Base-by-base conservation (phyloP, 441 rosid genomes). In the Gossypium lobatum region DNA sequence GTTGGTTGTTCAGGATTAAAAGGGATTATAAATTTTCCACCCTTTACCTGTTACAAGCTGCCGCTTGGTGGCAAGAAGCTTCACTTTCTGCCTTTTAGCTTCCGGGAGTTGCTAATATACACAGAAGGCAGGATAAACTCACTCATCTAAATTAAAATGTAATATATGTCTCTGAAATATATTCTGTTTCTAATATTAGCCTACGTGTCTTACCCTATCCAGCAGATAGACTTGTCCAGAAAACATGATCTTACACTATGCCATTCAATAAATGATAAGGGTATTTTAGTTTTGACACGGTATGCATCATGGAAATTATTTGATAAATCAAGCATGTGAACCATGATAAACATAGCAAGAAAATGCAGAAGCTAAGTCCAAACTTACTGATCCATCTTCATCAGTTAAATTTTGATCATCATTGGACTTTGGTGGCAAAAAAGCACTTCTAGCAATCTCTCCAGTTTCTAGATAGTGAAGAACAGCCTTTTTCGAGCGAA, bases 401-500 rank as follows among this genome's bases (percentile, higher is more conserved):
- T 54, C 42, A 58, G 14, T 45, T 23, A 66, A 52, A 67, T 50
- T 73, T 62, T 28, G 64, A 67, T 55, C 82, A 75, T 13, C 37
- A n/a, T 16, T 14, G 37, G 4, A 21, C 65, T 55, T 71, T 66
- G 67, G 65, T 18, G 73, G 77, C 72, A 72, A 57, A 76, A 74
- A 61, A 70, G 81, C 83, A 54, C 52, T 3, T 59, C 39, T 71
- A 54, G 79, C 39, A 11, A 84, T 82, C 75, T 78, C 76, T 73
- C 85, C 85, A 39, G 77, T 82, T 68, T 80, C 81, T 31, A 84
- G 72, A 78, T 82, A 84, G 80, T 71, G 86, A 10, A 78, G 39
- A 28, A 75, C 86, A 73, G 79, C 82, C 79, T 21, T 80, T 73
- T 61, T 81, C 60, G 86, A 84, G 72, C 76, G 72, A 67, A 86